Conservation (phyloP, 2,329 filamentous ascomycete species). For the Clonostachys rosea region DNA sequence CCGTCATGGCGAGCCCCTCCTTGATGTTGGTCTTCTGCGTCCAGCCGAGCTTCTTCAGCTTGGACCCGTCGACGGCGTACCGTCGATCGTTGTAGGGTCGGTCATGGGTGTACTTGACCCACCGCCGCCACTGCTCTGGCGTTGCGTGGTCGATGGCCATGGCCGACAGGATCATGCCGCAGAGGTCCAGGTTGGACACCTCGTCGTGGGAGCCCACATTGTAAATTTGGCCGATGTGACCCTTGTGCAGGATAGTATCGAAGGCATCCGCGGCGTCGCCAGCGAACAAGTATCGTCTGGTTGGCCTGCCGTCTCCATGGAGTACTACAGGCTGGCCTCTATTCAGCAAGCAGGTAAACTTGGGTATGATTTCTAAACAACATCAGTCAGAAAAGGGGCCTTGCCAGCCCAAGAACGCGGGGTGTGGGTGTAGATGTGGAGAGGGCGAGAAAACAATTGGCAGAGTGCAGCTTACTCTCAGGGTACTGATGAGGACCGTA, state of each 20-base stretch:
- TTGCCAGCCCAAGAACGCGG: no score
- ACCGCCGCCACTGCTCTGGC: slow-evolving; percentile 51
- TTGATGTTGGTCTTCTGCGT: slow-evolving; percentile 61
- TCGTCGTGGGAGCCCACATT: slow-evolving; percentile 78
- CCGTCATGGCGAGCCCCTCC: slow-evolving; percentile 58
- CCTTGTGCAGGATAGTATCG: slow-evolving; percentile 78
- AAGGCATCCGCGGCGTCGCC: slow-evolving; percentile 78
- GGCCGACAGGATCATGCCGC: slow-evolving; percentile 57
- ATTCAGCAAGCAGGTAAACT: slow-evolving; percentile 71
- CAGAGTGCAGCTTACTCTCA: slow-evolving; percentile 56
- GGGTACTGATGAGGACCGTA: slow-evolving; percentile 83
- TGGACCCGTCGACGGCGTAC: slow-evolving; percentile 67
- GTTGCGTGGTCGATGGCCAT: slow-evolving; percentile 51
- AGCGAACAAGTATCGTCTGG: slow-evolving; percentile 72
- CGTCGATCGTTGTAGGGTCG: slow-evolving; percentile 74
- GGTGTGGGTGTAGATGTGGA: no score
- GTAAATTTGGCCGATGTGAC: slow-evolving; percentile 70
- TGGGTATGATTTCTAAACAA: slow-evolving; percentile 71
- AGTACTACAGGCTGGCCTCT: slow-evolving; percentile 63
- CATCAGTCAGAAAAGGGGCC: no score
- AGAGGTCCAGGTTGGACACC: slow-evolving; percentile 69
- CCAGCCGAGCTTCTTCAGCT: slow-evolving; percentile 65
- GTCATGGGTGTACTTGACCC: slow-evolving; percentile 72
- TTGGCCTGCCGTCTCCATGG: slow-evolving; percentile 72
- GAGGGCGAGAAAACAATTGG: neutral